Base-by-base conservation (phyloP, 2,329 filamentous ascomycete species). In the Diaporthe ampelina region DNA sequence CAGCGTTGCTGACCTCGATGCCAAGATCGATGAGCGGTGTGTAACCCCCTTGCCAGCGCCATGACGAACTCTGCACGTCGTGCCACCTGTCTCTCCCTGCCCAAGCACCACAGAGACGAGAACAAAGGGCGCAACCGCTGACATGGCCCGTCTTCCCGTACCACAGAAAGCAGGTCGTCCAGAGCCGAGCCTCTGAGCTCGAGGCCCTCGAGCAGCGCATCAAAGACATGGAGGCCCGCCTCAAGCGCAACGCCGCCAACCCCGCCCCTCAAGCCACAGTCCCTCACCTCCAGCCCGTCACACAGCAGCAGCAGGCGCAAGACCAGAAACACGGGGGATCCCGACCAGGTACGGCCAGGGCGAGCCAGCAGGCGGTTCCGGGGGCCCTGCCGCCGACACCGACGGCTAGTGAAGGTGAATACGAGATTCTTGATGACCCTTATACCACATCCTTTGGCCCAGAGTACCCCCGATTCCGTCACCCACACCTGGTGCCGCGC, bases 141-240 rank as follows among this genome's bases (percentile, higher is more conserved):
- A 75, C 74, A 72, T 24, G 54, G n/a, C 50, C 67, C 67, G 57
- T 56, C 50, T 45, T 48, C 59, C 5, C 59, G 35, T 37, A 48
- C n/a, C 43, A 77, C 82, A 98, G 95, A 84, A 97, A 97, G 85
- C 91, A 95, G 81, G 90, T 91, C 75, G 92, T 98, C 81, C 90
- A 89, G 77, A 90, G 89, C 70, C 94, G 94, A 82, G 91, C 90
- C 72, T 90, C 91, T 76, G 94, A 98, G 84, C 92, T 98, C 78
- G 93, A 97, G 83, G 91, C 92, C 73, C 92, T 98, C 80, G 95
- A 98, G 85, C 91, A 91, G 70, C 92, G 92, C 78, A 91, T 98
- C 79, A 93, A 91, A 79, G 95, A 95, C 80, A 95, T 97, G 84
- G 95, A 98, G 84, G 89, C 93, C 78, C 93, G 93, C 58, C 89